A percentile compares a stretch with the other conserved stretches of the same genome.
Evolutionary conservation across 148 eudicot species (phyloP).

Genomic region (Silene conica): DNA sequence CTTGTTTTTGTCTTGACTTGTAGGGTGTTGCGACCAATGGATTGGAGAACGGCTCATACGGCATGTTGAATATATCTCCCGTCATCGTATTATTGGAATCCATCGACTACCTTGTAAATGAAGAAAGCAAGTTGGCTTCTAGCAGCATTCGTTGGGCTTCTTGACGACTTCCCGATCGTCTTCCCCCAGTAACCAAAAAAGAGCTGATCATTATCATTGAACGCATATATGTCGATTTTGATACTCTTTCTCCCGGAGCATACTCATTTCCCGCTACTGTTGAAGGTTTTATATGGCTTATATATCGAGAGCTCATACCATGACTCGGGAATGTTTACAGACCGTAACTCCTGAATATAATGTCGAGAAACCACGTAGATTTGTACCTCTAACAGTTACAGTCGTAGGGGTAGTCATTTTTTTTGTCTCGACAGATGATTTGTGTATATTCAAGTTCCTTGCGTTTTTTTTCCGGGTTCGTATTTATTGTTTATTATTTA

Average conservation of each 20-base stretch:
- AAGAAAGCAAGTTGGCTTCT: conserved; percentile 16
- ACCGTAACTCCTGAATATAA: conserved; percentile 21
- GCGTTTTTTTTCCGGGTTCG: neutral
- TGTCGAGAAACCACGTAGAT: conserved; percentile 38
- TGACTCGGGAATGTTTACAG: conserved; percentile 10
- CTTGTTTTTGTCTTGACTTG: neutral
- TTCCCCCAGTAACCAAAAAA: conserved; percentile 17
- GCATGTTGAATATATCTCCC: conserved; percentile 15
- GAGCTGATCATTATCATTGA: conserved; percentile 1
- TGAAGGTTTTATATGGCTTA: conserved; percentile 2
- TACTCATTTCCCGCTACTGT: neutral
- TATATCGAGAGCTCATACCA: conserved; percentile 6
- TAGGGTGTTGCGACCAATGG: neutral
- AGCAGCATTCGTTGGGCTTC: conserved; percentile 19
- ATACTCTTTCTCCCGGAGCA: conserved; percentile 7
- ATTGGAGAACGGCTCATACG: conserved; percentile 26
- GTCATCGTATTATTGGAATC: conserved; percentile 2
- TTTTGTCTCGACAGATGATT: neutral
- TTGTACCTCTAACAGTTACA: conserved; percentile 28
- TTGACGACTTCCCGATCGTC: conserved; percentile 12
- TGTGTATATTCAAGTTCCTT: neutral
- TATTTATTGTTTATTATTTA: neutral
- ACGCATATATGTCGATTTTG: conserved; percentile 2
- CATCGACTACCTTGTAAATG: conserved; percentile 18
- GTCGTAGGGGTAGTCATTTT: conserved; percentile 13